phyloP scores from a whole-genome alignment of 208 protist species.

The Endotrypanum monterogeii region DNA sequence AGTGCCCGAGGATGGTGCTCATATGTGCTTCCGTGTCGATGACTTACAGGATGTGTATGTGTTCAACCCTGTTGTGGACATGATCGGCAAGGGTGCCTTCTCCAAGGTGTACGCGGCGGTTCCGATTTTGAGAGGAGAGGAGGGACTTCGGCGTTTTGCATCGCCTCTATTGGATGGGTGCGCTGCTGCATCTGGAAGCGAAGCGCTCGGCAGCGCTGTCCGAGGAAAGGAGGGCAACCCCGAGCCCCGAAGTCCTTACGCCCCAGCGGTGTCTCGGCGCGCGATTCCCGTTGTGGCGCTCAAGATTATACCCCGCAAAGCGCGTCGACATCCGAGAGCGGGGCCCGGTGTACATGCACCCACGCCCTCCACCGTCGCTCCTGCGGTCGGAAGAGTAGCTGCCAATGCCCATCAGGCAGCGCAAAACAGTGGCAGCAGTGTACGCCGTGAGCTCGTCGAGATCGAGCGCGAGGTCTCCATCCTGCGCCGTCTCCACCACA shows the following conservation, averaged over 20 bases:
- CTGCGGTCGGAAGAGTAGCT: not conserved
- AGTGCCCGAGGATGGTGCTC: conserved; percentile 15
- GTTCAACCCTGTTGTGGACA: conserved; percentile 71
- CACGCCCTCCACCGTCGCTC: not conserved
- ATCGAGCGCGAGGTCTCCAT: conserved; percentile 80
- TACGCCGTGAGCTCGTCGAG: conserved; percentile 50
- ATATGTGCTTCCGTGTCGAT: conserved; percentile 49
- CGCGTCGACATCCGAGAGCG: conserved; percentile 18
- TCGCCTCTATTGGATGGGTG: not conserved
- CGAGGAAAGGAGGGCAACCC: not conserved
- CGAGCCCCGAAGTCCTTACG: no score
- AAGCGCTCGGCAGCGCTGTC: not conserved
- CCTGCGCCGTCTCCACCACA: conserved; percentile 64
- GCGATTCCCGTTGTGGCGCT: conserved; percentile 43
- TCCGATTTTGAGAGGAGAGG: conserved; percentile 49
- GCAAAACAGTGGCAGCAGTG: conserved; percentile 14
- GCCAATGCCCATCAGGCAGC: not conserved
- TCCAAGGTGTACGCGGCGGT: conserved; percentile 79
- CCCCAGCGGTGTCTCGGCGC: not conserved
- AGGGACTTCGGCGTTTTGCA: conserved; percentile 21
- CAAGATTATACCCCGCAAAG: conserved; percentile 65
- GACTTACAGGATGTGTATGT: conserved; percentile 75
- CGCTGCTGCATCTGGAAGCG: not conserved
- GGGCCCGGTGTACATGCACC: not conserved
- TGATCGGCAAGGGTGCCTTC: conserved; percentile 72